Base-by-base conservation (phyloP, 371 early-diverging fungal species). In the Globomyces sp. region DNA sequence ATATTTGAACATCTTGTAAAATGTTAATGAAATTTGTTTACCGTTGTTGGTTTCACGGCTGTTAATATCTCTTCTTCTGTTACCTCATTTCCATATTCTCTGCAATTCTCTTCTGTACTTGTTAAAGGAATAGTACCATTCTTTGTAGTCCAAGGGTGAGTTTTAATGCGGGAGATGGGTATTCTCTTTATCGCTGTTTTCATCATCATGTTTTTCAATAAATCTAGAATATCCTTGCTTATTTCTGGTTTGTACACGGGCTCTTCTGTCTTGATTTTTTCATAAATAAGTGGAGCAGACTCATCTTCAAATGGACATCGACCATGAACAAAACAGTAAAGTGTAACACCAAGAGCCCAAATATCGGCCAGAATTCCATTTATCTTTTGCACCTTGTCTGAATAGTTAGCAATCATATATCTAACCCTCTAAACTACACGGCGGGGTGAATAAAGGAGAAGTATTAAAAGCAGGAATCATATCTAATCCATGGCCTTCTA, bases 271-370 rank as follows among this genome's bases (percentile, higher is more conserved):
- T 79, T 73, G 49, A 96, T 92, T 39, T 86, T 77, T 4, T 85
- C 83, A 65, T 87, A 85, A 2, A 97, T 74, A 4, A 88, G 90
- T 0, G 91, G 36, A 4, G 87, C 63, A 57, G 77, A 86, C 6
- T 69, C 67, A 8, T 88, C 94, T 42, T 80, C 75, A 80, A 96
- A 99, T 0, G 99, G 99, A 53, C 96, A 80, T 11, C 79, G 76
- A 1, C 99, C 99, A 72, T 88, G 92, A 2, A 90, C 83, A 68
- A 99, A 81, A 69, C 92, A 92, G 74, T 93, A 99, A n/a, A 99
- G 80, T 0, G 98, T 95, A 1, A 98, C 81, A 1, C 84, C 84
- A 8, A 84, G 71, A 0, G 81, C 71, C 84, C 84, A 82, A 9
- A 84, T 72, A 64, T 84, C 82, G 10, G 78, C 55, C 0, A 78